These are phyloP conservation scores for Kluyveromyces wickerhamii DNA, from an alignment of 805 yeast species.

Conservation along the genomic window DNA sequence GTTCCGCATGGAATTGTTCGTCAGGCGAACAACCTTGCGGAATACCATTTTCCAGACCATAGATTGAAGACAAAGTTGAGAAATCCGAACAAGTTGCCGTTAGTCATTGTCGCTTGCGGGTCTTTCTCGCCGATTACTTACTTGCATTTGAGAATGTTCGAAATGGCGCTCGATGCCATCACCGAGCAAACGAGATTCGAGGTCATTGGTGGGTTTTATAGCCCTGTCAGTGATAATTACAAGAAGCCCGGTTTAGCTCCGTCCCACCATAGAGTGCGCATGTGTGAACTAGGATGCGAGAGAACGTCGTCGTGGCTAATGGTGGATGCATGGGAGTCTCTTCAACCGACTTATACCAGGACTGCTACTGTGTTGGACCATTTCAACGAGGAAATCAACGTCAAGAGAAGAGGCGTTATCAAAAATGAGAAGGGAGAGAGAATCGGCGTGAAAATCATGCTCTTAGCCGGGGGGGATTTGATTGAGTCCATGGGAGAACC, in stretches of 20 bases:
- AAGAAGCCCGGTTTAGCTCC: constrained; percentile 89
- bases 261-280: constrained; percentile 82
- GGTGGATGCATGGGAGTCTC: constrained; percentile 99
- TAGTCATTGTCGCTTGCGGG: constrained; percentile 95
- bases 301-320: constrained; percentile 94
- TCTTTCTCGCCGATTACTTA: constrained; percentile 95
- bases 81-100: constrained; percentile 74
- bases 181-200: constrained; percentile 89
- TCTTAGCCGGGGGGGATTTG: constrained; percentile 94
- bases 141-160: constrained; percentile 93
- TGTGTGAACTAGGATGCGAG: constrained; percentile 98
- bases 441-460: constrained; percentile 89
- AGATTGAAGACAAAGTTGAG: constrained; percentile 61
- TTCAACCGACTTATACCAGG: constrained; percentile 84
- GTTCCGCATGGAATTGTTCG: constrained; percentile 91
- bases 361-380: constrained; percentile 95
- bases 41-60: constrained; percentile 82
- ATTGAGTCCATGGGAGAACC: constrained; percentile 99
- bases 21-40: constrained; percentile 64
- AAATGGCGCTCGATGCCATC: constrained; percentile 94
- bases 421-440: constrained; percentile 47
- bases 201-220: constrained; percentile 92
- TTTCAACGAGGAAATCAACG: constrained; percentile 89
- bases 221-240: constrained; percentile 91
- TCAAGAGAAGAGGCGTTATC: constrained; percentile 75